Base-by-base conservation (phyloP, 352 stramenopile species). In the Globisporangium apiculatum region DNA sequence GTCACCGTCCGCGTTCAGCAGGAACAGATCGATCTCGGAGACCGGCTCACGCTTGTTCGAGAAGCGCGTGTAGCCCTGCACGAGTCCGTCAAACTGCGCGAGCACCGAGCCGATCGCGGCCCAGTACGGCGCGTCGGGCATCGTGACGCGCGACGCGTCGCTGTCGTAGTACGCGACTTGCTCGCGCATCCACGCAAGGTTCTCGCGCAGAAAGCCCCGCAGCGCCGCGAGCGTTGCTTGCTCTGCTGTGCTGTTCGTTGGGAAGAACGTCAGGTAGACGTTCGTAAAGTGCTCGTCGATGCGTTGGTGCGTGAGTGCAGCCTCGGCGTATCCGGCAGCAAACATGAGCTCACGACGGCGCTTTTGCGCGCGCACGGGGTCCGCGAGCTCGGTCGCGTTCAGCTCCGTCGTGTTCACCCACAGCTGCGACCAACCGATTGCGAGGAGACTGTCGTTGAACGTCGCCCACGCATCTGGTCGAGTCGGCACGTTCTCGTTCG, bases 271-370 rank as follows among this genome's bases (percentile, higher is more conserved):
- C 10, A 64, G 24, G 41, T 72, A 75, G 12, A 82, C 71, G 50
- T 87, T 86, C 52, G 58, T 57, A 51, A 76, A 87, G 58, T 89
- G 79, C 53, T 86, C 54, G 59, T 84, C 71, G 48, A 89, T 89
- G 17, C 75, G 75, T n/a, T 71, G 71, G 48, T 86, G 75, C 2
- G 76, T 89, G 15, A 89, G 60, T 36, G 72, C 60, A 1, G 72
- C 79, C 56, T 89, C 76, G 0, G 74, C 68, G 47, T 82, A 89
- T 0, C 79, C 79, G 4, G 75, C 79, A 9, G 79, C 79, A 42
- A 71, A 86, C 62, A 83, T 73, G 47, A 72, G 68, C 43, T 79
- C 60, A 1, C 62, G 40, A 11, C 71, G 65, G 48, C 71, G 57
- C 51, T 55, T n/a, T 0, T 54, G 51, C 3, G 56, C 46, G 2